A percentile compares a stretch with the other conserved stretches of the same genome.
These are phyloP conservation scores for Dioscorea zingiberensis DNA, from an alignment of 106 monocot species.

Conservation along the genomic window DNA sequence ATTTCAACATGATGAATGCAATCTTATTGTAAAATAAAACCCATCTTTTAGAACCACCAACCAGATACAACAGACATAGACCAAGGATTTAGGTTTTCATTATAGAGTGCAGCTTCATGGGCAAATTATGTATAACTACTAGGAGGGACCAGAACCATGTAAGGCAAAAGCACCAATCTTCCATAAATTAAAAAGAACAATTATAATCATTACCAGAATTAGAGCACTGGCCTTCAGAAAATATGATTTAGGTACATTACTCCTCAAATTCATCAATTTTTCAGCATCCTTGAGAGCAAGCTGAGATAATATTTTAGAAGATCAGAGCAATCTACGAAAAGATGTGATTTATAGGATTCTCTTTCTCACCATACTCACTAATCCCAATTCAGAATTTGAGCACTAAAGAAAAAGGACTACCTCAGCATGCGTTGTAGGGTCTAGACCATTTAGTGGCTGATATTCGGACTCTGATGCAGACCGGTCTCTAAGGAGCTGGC, in stretches of 20 bases:
- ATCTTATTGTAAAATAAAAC: too few relatives aligned
- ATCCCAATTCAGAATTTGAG: too few relatives aligned
- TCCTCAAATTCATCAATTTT: slow-evolving; percentile 38
- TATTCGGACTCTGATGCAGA: slow-evolving; percentile 80
- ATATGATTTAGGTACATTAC: slow-evolving; percentile 63
- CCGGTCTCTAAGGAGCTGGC: slow-evolving; percentile 52
- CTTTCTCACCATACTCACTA: too few relatives aligned
- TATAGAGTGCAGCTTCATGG: too few relatives aligned
- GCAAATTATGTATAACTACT: too few relatives aligned
- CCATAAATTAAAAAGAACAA: background rate
- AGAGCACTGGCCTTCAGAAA: slow-evolving; percentile 84
- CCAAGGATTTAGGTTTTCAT: too few relatives aligned
- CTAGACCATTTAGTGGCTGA: slow-evolving; percentile 76
- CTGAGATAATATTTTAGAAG: slow-evolving; percentile 19
- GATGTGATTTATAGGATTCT: too few relatives aligned
- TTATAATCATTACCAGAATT: slow-evolving; percentile 47
- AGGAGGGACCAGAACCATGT: background rate
- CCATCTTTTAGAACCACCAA: too few relatives aligned
- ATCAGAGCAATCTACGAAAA: too few relatives aligned
- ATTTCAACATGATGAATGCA: too few relatives aligned
- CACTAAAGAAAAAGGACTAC: slow-evolving; percentile 20
- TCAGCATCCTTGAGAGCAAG: slow-evolving; percentile 95
- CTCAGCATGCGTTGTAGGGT: slow-evolving; percentile 96
- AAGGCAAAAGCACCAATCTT: background rate
- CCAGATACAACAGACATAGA: too few relatives aligned